Conservation (phyloP, 2,329 filamentous ascomycete genomes). For the Metarhizium humberi region DNA sequence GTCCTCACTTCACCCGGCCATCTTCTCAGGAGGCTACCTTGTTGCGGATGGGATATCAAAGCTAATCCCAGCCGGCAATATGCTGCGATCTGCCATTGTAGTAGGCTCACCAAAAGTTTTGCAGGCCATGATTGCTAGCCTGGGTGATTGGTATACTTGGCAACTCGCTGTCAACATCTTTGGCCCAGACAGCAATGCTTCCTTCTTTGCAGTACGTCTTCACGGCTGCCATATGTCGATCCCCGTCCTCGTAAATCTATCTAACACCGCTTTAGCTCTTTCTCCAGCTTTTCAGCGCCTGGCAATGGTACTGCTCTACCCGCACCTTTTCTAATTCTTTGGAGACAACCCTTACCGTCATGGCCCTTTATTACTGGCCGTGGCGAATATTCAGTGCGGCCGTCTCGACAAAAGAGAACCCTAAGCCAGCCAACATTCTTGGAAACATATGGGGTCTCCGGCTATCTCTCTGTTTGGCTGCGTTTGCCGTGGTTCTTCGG, state of each 20-base stretch:
- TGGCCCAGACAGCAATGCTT: constrained; percentile 51
- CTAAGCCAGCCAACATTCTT: constrained; percentile 18
- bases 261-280: constrained; percentile 19
- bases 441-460: constrained; percentile 27
- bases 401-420: constrained; percentile 28
- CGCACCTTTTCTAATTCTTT: constrained; percentile 90
- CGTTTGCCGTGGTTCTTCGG: constrained; percentile 72
- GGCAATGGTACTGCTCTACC: constrained; percentile 95
- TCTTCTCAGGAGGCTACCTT: constrained; percentile 73
- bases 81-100: constrained; percentile 55
- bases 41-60: constrained; percentile 46
- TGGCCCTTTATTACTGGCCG: constrained; percentile 76
- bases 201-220: constrained; percentile 56
- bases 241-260: not conserved
- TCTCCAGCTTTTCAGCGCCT: constrained; percentile 41
- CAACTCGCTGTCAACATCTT: constrained; percentile 67
- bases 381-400: constrained; percentile 57
- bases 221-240: not conserved
- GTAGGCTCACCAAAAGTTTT: constrained; percentile 63
- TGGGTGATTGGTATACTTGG: constrained; percentile 83
- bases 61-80: constrained; percentile 42
- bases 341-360: constrained; percentile 77
- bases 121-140: constrained; percentile 69
- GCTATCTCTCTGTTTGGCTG: constrained; percentile 64
- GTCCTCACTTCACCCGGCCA: constrained; percentile 80